Evolutionary conservation across 306 rosid genomes (phyloP).

Genomic region (Luffa acutangula): DNA sequence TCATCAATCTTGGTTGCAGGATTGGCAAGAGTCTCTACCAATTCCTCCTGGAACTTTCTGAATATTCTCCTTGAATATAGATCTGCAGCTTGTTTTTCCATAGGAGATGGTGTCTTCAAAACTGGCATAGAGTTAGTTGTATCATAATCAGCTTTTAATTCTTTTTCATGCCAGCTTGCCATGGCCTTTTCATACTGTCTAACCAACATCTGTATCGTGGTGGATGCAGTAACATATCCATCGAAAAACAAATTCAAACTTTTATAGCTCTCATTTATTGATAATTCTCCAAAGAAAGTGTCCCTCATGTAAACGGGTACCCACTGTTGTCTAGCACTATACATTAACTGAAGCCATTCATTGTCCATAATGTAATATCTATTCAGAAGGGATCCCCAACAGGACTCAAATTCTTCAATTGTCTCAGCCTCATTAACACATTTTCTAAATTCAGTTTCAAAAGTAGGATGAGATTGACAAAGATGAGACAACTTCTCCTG

Average conservation of each 20-base stretch:
- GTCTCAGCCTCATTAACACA: conserved; percentile 53
- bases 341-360: conserved; percentile 84
- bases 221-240: conserved; percentile 61
- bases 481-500: conserved; percentile 48
- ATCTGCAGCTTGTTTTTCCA: conserved; percentile 86
- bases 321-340: conserved; percentile 61
- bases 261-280: conserved; percentile 35
- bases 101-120: conserved; percentile 80
- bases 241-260: conserved; percentile 54
- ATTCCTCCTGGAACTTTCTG: conserved; percentile 77
- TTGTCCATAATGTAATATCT: conserved; percentile 57
- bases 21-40: conserved; percentile 84
- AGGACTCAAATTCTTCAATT: conserved; percentile 59
- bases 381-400: conserved; percentile 59
- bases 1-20: conserved; percentile 75
- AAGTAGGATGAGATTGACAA: conserved; percentile 48
- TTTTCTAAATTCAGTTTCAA: conserved; percentile 50
- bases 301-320: conserved; percentile 68
- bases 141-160: conserved; percentile 72
- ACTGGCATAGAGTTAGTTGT: conserved; percentile 44
- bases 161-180: conserved; percentile 64
- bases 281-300: conserved; percentile 60
- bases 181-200: conserved; percentile 75
- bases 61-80: conserved; percentile 71
- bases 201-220: conserved; percentile 60